Conservation (phyloP, 202 grass and related monocot species). For the Digitaria exilis region DNA sequence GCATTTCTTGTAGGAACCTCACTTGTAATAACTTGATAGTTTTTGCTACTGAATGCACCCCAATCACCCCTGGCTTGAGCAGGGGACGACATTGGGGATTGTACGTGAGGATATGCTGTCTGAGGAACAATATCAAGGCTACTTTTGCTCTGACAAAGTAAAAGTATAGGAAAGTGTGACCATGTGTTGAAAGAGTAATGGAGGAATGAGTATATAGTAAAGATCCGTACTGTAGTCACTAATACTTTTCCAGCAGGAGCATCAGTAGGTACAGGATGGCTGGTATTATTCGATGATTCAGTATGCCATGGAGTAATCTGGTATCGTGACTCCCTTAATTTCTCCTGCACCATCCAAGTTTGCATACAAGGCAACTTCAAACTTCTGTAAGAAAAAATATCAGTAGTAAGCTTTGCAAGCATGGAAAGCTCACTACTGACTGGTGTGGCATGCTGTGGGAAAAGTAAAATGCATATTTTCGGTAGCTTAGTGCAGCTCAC, state of each 20-base stretch:
- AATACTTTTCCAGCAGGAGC: constrained; percentile 56
- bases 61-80: constrained; percentile 63
- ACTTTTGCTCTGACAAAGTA: constrained; percentile 63
- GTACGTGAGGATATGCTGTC: constrained; percentile 62
- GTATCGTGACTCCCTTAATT: constrained; percentile 86
- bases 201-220: constrained; percentile 17
- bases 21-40: constrained; percentile 47
- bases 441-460: not conserved
- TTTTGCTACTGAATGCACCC: constrained; percentile 55
- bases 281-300: constrained; percentile 57
- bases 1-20: constrained; percentile 55
- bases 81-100: constrained; percentile 79
- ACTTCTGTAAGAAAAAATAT: constrained; percentile 55
- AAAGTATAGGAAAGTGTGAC: not conserved
- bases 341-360: constrained; percentile 82
- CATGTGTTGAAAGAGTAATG: constrained; percentile 22
- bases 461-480: constrained; percentile 21
- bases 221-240: constrained; percentile 53
- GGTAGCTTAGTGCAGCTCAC: constrained; percentile 42
- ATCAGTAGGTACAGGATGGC: constrained; percentile 47
- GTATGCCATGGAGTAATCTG: constrained; percentile 76
- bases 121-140: constrained; percentile 75
- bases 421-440: constrained; percentile 40
- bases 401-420: constrained; percentile 38
- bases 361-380: constrained; percentile 52